phyloP scores from a whole-genome alignment of 2,329 filamentous ascomycete species.

The Exophiala lecanii-corni region DNA sequence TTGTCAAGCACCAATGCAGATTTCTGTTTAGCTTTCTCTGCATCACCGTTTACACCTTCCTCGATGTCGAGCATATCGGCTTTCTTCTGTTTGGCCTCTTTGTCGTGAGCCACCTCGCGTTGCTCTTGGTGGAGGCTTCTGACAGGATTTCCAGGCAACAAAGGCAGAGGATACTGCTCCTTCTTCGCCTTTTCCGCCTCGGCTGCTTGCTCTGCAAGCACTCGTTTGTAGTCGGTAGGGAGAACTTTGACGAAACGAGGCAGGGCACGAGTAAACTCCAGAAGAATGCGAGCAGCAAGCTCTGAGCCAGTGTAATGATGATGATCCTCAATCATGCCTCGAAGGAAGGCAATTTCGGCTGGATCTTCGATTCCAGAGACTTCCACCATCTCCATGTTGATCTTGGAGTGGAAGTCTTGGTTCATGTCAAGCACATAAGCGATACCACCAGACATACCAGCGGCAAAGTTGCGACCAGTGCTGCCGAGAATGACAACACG shows the following conservation, averaged over 20 bases:
- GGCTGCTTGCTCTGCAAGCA: constrained; percentile 76
- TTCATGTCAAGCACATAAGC: constrained; percentile 89
- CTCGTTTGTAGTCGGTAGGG: constrained; percentile 93
- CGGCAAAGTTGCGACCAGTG: constrained; percentile 94
- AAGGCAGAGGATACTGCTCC: constrained; percentile 73
- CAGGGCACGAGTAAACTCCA: constrained; percentile 92
- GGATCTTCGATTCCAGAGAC: constrained; percentile 78
- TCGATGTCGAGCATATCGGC: constrained; percentile 78
- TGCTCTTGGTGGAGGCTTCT: constrained; percentile 50
- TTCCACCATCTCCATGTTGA: constrained; percentile 98
- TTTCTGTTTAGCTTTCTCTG: constrained; percentile 82
- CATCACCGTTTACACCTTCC: constrained; percentile 74
- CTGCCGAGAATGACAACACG: constrained; percentile 80
- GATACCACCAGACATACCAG: constrained; percentile 97
- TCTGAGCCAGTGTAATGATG: constrained; percentile 98
- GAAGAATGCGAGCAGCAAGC: constrained; percentile 81
- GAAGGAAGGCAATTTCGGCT: constrained; percentile 81
- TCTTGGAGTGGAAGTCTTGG: constrained; percentile 83
- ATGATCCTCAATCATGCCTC: constrained; percentile 90
- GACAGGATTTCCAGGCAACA: constrained; percentile 63
- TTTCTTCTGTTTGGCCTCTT: constrained; percentile 65
- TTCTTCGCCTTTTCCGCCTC: constrained; percentile 83
- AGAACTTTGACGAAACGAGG: constrained; percentile 90
- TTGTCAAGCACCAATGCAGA: constrained; percentile 92
- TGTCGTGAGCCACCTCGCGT: constrained; percentile 53